A percentile compares a stretch with the other conserved stretches of the same genome.
Conservation (phyloP, 1,284 basidiomycete genomes). For the Pascua sp. region DNA sequence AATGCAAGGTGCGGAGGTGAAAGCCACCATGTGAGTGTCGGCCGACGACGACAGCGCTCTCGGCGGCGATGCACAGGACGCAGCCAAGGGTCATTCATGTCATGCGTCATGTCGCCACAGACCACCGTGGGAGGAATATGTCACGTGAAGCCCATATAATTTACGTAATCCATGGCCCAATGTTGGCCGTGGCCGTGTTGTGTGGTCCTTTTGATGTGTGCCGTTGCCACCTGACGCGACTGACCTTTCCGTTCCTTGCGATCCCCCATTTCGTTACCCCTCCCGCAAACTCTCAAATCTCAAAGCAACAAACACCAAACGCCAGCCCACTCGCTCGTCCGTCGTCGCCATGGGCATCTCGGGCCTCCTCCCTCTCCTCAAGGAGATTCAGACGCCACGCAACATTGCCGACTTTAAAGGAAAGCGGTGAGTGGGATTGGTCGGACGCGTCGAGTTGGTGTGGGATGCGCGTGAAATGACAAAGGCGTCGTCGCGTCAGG, state of each 20-base stretch:
- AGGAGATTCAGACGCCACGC: constrained; percentile 75
- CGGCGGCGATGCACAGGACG: constrained; percentile 3
- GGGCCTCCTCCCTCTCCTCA: constrained; percentile 87
- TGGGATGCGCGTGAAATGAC: not conserved
- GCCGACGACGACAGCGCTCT: constrained; percentile 3
- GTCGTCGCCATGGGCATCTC: constrained; percentile 73
- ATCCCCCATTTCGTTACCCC: not conserved
- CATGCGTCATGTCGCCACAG: too few relatives aligned
- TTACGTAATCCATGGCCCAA: not conserved
- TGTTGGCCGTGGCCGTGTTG: too few relatives aligned
- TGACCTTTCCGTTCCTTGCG: constrained; percentile 4
- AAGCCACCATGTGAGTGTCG: not conserved
- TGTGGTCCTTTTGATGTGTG: too few relatives aligned
- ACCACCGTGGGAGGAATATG: too few relatives aligned
- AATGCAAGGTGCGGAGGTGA: not conserved
- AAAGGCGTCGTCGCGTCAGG: not conserved
- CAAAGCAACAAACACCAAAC: not conserved
- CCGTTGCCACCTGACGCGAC: constrained; percentile 11
- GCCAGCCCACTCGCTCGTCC: not conserved
- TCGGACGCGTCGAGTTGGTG: not conserved
- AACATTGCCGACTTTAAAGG: constrained; percentile 78
- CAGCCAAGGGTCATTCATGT: too few relatives aligned
- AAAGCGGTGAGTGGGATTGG: constrained; percentile 56
- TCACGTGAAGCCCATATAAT: too few relatives aligned
- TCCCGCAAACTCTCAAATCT: too few relatives aligned